Evolutionary conservation across 2,329 filamentous ascomycete genomes (phyloP), one percentile per base, ranked within the genome.

Genomic region (Talaromyces sp.): DNA sequence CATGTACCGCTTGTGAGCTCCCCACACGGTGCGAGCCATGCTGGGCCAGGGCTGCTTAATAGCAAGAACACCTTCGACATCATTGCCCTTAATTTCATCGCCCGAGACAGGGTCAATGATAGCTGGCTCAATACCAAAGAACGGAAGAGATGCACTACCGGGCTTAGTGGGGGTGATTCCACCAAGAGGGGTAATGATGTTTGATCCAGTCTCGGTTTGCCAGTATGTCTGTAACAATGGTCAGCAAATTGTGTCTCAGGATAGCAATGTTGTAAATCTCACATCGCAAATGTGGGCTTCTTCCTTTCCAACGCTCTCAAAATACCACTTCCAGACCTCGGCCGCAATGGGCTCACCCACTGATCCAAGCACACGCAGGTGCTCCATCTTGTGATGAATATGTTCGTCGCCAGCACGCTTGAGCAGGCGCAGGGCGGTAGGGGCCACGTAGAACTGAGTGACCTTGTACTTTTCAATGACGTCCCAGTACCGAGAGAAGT

Each of bases 311-410:
- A 99, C 92, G 67, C 89, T 84, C 77, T 97, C 92, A 74, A 92
- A 93, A 80, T 97, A 99, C 94, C 94, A 99, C 80, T 97, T 97
- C 94, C 94, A 99, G 62, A 99, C 90, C 77, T 99, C 94, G 24
- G 93, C 91, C 19, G 94, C 93, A 70, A 99, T 99, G 43, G 94
- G 94, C 80, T 99, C 94, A 67, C 94, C 94, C 61, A 99, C 94
- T 19, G 93, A 96, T 62, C 93, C 94, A 21, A 99, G 82, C 6
- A 97, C 88, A 73, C 94, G 86, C 64, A 99, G 84, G 69, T 91
- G 85, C 78, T 90, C 88, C 90, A 99, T 94, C 72, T 91, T 81
- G 71, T 89, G 86, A 79, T 91, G 90, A 69, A 97, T 91, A 73
- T 94, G 91, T 72, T 97, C 85, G 73, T 97, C 88, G 62, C 94